phyloP scores from a whole-genome alignment of 169 alveolate genomes.

The Plasmodium gaboni region DNA sequence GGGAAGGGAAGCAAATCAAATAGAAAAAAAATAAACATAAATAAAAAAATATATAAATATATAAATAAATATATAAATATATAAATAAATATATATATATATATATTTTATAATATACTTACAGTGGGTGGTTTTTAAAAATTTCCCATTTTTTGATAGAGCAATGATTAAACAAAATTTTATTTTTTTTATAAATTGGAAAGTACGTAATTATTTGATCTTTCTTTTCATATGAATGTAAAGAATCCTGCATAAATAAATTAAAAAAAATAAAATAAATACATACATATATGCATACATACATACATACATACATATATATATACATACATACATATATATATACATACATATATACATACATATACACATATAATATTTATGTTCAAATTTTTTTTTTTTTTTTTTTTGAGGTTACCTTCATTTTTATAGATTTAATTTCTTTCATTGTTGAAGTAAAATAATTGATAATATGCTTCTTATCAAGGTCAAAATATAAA shows the following conservation, averaged over 20 bases:
- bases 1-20: background rate
- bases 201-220: slow-evolving; percentile 9
- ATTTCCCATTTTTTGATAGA: slow-evolving; percentile 2
- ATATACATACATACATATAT: background rate
- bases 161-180: background rate
- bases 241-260: background rate
- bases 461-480: slow-evolving; percentile 6
- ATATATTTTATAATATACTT: slow-evolving; percentile 3
- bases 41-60: background rate
- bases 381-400: background rate
- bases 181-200: slow-evolving; percentile 14
- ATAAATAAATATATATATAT: background rate
- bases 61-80: background rate
- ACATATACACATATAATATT: background rate
- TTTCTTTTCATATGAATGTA: background rate
- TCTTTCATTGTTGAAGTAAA: background rate
- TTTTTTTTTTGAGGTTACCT: slow-evolving; percentile 2
- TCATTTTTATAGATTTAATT: background rate
- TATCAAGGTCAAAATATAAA: no score
- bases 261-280: background rate
- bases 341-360: background rate
- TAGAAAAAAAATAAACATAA: background rate
- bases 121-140: background rate
- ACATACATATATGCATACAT: background rate
- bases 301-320: background rate